phyloP scores from a whole-genome alignment of 805 yeast species.

The Spathaspora passalidarum region DNA sequence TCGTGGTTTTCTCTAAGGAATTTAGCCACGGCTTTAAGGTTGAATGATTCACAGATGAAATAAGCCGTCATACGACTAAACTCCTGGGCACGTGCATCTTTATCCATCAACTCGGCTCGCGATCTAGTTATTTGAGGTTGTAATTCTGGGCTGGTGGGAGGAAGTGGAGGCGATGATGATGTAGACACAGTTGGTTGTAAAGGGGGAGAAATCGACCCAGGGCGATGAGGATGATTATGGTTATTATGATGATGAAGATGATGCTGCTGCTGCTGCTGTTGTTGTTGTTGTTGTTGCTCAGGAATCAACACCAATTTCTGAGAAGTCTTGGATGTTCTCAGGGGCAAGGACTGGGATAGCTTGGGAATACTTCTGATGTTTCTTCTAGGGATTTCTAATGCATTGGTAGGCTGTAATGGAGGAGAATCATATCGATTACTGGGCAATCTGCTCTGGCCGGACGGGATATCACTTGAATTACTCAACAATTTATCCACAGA shows the following conservation, averaged over 20 bases:
- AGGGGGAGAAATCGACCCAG: constrained; percentile 6
- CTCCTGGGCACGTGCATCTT: constrained; percentile 57
- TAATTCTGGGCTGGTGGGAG: constrained; percentile 11
- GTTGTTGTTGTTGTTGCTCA: constrained; percentile 37
- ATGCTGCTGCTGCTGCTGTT: constrained; percentile 13
- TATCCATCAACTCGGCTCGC: constrained; percentile 57
- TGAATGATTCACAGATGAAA: constrained; percentile 79
- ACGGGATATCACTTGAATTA: constrained; percentile 83
- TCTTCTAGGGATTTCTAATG: background rate
- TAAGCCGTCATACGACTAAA: constrained; percentile 89
- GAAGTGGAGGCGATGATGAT: constrained; percentile 1
- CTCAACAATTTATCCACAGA: constrained; percentile 78
- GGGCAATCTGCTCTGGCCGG: constrained; percentile 59
- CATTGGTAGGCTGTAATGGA: constrained; percentile 1
- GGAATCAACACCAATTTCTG: constrained; percentile 88
- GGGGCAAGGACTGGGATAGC: constrained; percentile 53
- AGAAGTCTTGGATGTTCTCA: constrained; percentile 81
- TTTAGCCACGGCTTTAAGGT: constrained; percentile 57
- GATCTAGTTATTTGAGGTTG: constrained; percentile 36
- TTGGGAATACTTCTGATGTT: constrained; percentile 50
- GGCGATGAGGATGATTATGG: too few relatives aligned
- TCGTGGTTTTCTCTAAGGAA: constrained; percentile 71
- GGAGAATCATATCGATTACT: constrained; percentile 10
- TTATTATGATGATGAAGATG: too few relatives aligned
- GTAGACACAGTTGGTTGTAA: constrained; percentile 7